phyloP scores from a whole-genome alignment of 805 yeast genomes.

The Candida suzukii region DNA sequence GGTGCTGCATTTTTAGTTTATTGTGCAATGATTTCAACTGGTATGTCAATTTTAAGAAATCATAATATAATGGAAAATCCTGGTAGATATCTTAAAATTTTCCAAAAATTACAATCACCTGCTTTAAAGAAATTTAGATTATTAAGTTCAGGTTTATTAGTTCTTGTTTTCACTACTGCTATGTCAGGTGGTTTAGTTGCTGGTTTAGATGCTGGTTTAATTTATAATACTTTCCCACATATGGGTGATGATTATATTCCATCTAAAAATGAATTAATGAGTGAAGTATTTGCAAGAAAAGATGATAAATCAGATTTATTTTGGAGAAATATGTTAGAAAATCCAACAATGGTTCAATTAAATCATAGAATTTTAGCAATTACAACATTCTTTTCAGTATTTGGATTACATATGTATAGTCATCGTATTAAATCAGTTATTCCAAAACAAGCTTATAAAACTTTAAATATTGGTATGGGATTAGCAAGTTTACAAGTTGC shows the following conservation, averaged over 20 bases:
- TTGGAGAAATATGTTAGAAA: slow-evolving; percentile 92
- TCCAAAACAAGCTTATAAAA: slow-evolving; percentile 50
- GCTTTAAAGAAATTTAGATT: slow-evolving; percentile 51
- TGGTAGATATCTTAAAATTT: slow-evolving; percentile 40
- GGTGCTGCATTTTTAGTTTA: slow-evolving; percentile 89
- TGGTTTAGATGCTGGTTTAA: slow-evolving; percentile 94
- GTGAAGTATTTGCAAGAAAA: slow-evolving; percentile 61
- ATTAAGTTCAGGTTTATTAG: slow-evolving; percentile 49
- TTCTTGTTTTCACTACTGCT: slow-evolving; percentile 78
- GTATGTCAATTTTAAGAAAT: slow-evolving; percentile 75
- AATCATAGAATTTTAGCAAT: slow-evolving; percentile 83
- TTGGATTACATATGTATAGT: slow-evolving; percentile 67
- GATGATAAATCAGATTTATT: slow-evolving; percentile 64
- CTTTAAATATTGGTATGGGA: slow-evolving; percentile 71
- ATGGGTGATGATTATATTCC: slow-evolving; percentile 90
- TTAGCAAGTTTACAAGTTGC: slow-evolving; percentile 76
- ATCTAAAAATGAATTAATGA: slow-evolving; percentile 67
- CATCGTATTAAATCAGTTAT: slow-evolving; percentile 43
- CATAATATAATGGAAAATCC: slow-evolving; percentile 64
- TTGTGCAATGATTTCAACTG: slow-evolving; percentile 86
- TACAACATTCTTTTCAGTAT: slow-evolving; percentile 65
- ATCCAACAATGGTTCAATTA: slow-evolving; percentile 93
- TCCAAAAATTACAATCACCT: slow-evolving; percentile 57
- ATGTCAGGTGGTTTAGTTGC: slow-evolving; percentile 99
- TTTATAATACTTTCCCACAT: slow-evolving; percentile 92